Evolutionary conservation across 345 rosid species (phyloP), one percentile per base, ranked within the genome.

Genomic region (Rubroshorea leprosula): DNA sequence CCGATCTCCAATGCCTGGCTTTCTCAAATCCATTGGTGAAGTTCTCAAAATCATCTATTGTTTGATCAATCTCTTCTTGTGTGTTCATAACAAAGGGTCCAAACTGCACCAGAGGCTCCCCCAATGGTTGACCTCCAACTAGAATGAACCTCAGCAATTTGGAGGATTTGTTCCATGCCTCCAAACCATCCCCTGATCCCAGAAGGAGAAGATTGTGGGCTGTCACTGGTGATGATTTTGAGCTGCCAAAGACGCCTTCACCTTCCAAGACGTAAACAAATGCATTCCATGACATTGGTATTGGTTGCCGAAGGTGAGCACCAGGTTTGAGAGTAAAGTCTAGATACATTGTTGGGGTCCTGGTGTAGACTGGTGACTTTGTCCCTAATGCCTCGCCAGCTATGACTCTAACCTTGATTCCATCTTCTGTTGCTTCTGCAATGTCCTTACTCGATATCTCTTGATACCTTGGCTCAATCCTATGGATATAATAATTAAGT

Each of bases 61-160:
- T 79, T 21, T 66, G 76, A 20, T 85, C 96, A 29, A 90, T 83
- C 78, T 90, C 94, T 47, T 81, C 87, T 53, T 87, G 76, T 11
- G 84, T 85, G 64, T 90, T 90, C 97, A 90, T 87, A 66, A 90
- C 97, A 68, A 87, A 87, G 10, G 96, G 97, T 46, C 96, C 97
- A 24, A 70, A 69, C 59, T 87, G 97, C 16, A 55, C 87, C 25
- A 90, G 22, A 2, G 96, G 94, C 58, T 90, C 96, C 21, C 79
- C 76, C 59, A 90, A 45, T 5, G 96, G 94, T 57, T 87, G 79
- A 5, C 94, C 97, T 66, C 84, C 94, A 12, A 87, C 86, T 65
- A 90, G 76, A 27, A 87, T 66, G 61, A 90, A 90, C 76, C 91
- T 80, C 16, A 87, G 62, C 1, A 70, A 49, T 17, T 77, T 76